These are phyloP conservation scores for Zymoseptoria passerinii DNA, from an alignment of 2,329 filamentous ascomycete species.

Conservation along the genomic window DNA sequence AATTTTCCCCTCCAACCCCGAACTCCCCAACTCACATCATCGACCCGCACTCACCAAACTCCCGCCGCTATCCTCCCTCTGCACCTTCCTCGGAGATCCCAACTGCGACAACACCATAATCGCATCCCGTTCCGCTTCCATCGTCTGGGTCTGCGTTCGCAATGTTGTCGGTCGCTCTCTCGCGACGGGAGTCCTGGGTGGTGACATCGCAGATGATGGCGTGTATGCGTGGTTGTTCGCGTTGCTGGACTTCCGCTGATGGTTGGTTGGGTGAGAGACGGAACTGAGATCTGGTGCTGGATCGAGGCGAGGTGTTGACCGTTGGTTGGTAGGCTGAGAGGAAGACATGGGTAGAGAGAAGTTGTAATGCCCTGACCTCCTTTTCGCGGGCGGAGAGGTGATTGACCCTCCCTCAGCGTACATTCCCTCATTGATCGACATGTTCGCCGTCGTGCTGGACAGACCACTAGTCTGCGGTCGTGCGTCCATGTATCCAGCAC, in stretches of 20 bases:
- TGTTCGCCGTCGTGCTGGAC: slow-evolving; percentile 19
- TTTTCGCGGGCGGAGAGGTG: slow-evolving; percentile 25
- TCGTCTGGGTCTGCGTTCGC: slow-evolving; percentile 60
- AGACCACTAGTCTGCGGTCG: slow-evolving; percentile 24
- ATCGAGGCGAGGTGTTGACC: slow-evolving; percentile 5
- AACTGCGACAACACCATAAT: slow-evolving; percentile 74
- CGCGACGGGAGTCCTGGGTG: slow-evolving; percentile 26
- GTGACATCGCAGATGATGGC: slow-evolving; percentile 19
- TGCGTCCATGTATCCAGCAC: slow-evolving; percentile 19
- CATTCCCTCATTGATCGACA: slow-evolving; percentile 23
- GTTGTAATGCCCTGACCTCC: slow-evolving; percentile 24
- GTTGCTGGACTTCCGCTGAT: slow-evolving; percentile 2
- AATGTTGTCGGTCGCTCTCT: slow-evolving; percentile 41
- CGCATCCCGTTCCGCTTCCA: slow-evolving; percentile 67
- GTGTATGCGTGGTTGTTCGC: not conserved
- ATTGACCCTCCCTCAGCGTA: slow-evolving; percentile 9
- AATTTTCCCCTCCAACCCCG: not conserved
- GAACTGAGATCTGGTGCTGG: slow-evolving; percentile 19
- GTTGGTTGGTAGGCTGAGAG: not conserved
- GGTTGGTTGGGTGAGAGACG: slow-evolving; percentile 3
- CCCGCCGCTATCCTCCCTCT: not conserved
- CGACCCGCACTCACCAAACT: not conserved
- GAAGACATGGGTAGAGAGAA: slow-evolving; percentile 3
- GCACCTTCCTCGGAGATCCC: slow-evolving; percentile 39
- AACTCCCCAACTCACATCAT: not conserved